Evolutionary conservation across 2,329 filamentous ascomycete genomes (phyloP).

Genomic region (Colletotrichum neosansevieriae): DNA sequence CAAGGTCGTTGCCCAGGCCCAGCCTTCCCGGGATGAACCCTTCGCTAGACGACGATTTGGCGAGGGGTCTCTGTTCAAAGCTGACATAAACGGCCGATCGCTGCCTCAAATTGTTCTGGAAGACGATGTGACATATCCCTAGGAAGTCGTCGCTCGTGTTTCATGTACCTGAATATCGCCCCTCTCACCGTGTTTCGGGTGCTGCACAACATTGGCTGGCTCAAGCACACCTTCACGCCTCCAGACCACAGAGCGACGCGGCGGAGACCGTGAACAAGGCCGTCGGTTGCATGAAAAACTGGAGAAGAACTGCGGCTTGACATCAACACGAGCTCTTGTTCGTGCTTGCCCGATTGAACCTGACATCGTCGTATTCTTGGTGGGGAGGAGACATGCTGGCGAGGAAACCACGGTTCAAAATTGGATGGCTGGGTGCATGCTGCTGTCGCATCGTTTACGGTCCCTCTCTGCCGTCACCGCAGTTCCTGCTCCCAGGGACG

Average conservation of each 20-base stretch:
- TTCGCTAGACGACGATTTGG: slow-evolving; percentile 7
- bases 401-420: slow-evolving; percentile 23
- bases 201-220: slow-evolving; percentile 44
- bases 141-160: slow-evolving; percentile 40
- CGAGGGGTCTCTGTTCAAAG: slow-evolving; percentile 19
- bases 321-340: slow-evolving; percentile 38
- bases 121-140: slow-evolving; percentile 39
- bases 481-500: neutral
- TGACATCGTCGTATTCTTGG: slow-evolving; percentile 19
- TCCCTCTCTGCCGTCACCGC: slow-evolving; percentile 26
- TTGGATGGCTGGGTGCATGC: slow-evolving; percentile 39
- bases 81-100: slow-evolving; percentile 36
- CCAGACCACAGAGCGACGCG: slow-evolving; percentile 30
- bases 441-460: slow-evolving; percentile 34
- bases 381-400: slow-evolving; percentile 23
- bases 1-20: slow-evolving; percentile 14
- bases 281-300: slow-evolving; percentile 34
- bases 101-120: slow-evolving; percentile 42
- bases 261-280: slow-evolving; percentile 31
- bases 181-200: slow-evolving; percentile 45
- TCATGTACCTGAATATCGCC: slow-evolving; percentile 45
- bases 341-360: slow-evolving; percentile 15
- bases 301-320: slow-evolving; percentile 37
- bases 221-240: slow-evolving; percentile 35
- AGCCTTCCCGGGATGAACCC: slow-evolving; percentile 11